Percentiles rank a stretch among this genome's conserved stretches.
phyloP scores from a whole-genome alignment of 306 rosid species.

The Prunus kanzakura region DNA sequence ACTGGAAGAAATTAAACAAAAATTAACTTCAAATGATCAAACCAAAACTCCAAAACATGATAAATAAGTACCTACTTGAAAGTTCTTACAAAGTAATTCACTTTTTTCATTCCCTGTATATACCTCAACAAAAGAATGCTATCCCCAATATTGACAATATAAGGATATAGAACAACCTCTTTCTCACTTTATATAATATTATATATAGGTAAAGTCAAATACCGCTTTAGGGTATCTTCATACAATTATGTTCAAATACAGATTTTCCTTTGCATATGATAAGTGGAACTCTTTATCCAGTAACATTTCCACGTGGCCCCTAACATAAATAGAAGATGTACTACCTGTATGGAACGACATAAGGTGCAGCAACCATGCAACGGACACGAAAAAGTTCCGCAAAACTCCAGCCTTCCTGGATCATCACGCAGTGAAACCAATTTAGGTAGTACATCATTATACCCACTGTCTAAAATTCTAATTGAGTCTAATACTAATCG shows the following conservation, averaged over 20 bases:
- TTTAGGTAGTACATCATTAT: slow-evolving; percentile 14
- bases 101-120: no score
- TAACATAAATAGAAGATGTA: background rate
- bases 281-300: background rate
- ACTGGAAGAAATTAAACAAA: slow-evolving; percentile 33
- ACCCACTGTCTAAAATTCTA: background rate
- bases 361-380: slow-evolving; percentile 78
- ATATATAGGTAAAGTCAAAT: no score
- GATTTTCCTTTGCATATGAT: background rate
- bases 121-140: no score
- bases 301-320: background rate
- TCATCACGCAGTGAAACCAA: slow-evolving; percentile 26
- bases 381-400: slow-evolving; percentile 62
- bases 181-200: no score
- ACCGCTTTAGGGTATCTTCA: no score
- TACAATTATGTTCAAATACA: background rate
- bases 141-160: background rate
- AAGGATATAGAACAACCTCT: background rate
- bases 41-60: background rate
- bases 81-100: background rate
- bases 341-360: slow-evolving; percentile 83
- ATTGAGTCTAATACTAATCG: background rate
- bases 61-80: background rate
- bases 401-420: slow-evolving; percentile 93
- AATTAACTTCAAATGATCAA: background rate